These are phyloP conservation scores for Magnaporthiopsis rhizophila DNA, from an alignment of 2,329 filamentous ascomycete genomes.

Conservation along the genomic window DNA sequence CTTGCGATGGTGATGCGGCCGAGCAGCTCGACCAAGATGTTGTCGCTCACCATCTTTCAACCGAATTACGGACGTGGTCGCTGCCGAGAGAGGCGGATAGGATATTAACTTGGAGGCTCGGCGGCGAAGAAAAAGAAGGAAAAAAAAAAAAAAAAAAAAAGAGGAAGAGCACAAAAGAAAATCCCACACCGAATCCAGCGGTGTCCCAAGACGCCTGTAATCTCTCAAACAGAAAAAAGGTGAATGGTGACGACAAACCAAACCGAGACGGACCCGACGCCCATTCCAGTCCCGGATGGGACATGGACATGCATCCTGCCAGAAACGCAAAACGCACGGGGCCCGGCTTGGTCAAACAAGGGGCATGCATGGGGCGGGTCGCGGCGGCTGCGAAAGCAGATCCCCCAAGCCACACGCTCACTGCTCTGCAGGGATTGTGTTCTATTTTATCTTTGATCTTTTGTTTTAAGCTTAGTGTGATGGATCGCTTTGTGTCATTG, in stretches of 20 bases:
- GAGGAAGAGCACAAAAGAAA: neutral
- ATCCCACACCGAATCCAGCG: neutral
- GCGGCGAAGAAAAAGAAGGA: neutral
- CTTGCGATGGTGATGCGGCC: conserved; percentile 24
- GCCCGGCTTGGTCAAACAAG: conserved; percentile 2
- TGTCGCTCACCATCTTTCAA: conserved; percentile 6
- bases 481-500: neutral
- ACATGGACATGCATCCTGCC: neutral
- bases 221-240: neutral
- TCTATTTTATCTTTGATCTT: neutral
- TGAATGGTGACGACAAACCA: neutral
- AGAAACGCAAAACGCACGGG: neutral
- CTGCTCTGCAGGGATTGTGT: neutral
- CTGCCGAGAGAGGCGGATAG: neutral
- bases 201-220: neutral
- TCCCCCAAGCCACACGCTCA: neutral
- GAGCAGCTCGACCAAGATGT: conserved; percentile 18
- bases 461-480: neutral
- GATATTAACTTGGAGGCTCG: neutral
- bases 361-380: conserved; percentile 1
- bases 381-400: neutral
- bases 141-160: neutral
- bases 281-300: neutral
- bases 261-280: neutral
- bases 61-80: too few species aligned